phyloP scores from a whole-genome alignment of 2,329 filamentous ascomycete genomes.

The Colletotrichum lupini region DNA sequence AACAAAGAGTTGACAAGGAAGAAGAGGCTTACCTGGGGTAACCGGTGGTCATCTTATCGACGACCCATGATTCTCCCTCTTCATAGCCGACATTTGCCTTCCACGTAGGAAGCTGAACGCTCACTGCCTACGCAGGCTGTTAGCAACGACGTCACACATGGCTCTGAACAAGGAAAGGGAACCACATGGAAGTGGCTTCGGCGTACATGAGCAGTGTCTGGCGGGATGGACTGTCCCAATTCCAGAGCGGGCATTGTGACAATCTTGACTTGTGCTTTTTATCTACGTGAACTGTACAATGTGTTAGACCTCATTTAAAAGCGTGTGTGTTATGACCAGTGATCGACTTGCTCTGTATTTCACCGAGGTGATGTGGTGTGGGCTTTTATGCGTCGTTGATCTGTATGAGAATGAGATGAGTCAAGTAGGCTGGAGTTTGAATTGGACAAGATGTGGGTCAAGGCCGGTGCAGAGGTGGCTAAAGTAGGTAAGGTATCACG shows the following conservation, averaged over 20 bases:
- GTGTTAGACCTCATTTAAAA: not conserved
- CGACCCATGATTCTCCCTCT: constrained; percentile 89
- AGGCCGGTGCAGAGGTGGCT: too few relatives aligned
- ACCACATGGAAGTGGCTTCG: not conserved
- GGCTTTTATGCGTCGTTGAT: not conserved
- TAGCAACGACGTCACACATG: not conserved
- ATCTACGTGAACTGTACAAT: not conserved
- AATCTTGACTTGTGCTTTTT: not conserved
- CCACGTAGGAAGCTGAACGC: constrained; percentile 96
- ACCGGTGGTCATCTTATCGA: constrained; percentile 85
- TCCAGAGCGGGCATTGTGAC: constrained; percentile 59
- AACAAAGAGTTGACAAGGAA: not conserved
- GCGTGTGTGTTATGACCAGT: not conserved
- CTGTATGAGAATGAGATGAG: not conserved
- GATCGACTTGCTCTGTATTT: not conserved
- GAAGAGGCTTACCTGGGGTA: constrained; percentile 77
- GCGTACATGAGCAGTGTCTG: constrained; percentile 82
- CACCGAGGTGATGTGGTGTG: not conserved
- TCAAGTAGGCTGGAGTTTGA: not conserved
- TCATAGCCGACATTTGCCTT: constrained; percentile 91
- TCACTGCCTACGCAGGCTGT: constrained; percentile 76
- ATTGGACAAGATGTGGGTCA: too few relatives aligned
- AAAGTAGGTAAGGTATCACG: not conserved
- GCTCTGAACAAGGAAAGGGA: not conserved
- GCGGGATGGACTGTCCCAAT: constrained; percentile 79